Evolutionary conservation across 495 filamentous ascomycete species (phyloP).

Genomic region (Trichoderma erinaceum): DNA sequence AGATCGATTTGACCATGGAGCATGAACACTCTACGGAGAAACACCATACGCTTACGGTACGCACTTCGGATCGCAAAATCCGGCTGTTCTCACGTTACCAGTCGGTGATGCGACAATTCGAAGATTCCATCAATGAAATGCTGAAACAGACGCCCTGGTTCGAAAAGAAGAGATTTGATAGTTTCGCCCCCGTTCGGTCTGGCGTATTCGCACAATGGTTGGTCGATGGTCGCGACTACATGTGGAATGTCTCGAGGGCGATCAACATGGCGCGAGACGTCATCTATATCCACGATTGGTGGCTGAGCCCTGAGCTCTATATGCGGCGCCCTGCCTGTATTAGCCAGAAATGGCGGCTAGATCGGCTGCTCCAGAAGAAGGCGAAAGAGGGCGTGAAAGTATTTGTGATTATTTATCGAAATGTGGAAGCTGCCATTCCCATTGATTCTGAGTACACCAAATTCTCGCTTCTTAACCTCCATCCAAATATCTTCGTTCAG

Average conservation of each 20-base stretch:
- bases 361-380: conserved; percentile 89
- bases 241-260: conserved; percentile 97
- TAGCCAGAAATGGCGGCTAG: conserved; percentile 97
- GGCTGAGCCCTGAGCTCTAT: conserved; percentile 94
- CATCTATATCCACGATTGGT: conserved; percentile 99
- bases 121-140: conserved; percentile 87
- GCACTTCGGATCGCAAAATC: conserved; percentile 81
- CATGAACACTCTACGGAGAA: conserved; percentile 42
- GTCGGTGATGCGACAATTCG: conserved; percentile 81
- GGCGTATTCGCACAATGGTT: conserved; percentile 93
- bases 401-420: conserved; percentile 97
- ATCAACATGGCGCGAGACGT: conserved; percentile 98
- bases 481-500: conserved; percentile 94
- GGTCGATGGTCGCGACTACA: conserved; percentile 94
- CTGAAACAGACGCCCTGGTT: conserved; percentile 71
- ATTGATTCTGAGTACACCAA: conserved; percentile 99
- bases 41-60: conserved; percentile 76
- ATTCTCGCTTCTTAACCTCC: conserved; percentile 90
- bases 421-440: conserved; percentile 94
- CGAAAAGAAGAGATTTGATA: conserved; percentile 76
- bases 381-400: conserved; percentile 94
- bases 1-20: conserved; percentile 46
- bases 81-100: conserved; percentile 92
- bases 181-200: conserved; percentile 84
- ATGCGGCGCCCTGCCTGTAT: conserved; percentile 92